Conservation (phyloP, 495 filamentous ascomycete genomes). For the Geoglossum glabrum region DNA sequence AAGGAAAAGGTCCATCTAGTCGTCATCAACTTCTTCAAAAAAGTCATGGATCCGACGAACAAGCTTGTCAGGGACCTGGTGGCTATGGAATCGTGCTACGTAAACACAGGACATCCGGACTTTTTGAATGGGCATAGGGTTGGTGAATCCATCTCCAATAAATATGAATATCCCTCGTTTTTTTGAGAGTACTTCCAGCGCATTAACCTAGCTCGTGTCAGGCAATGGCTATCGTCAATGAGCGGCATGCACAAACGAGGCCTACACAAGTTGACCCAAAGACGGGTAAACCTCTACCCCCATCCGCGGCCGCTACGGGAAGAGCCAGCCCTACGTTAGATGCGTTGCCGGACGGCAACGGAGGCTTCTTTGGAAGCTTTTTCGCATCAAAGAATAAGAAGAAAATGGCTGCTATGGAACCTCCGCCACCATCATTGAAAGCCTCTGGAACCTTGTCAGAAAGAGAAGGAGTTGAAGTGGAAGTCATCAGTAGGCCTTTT, state of each 20-base stretch:
- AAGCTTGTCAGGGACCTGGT: constrained; percentile 91
- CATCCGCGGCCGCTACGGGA: constrained; percentile 37
- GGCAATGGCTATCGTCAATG: constrained; percentile 96
- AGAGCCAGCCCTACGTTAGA: constrained; percentile 44
- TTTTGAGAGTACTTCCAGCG: background rate
- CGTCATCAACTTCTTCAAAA: constrained; percentile 95
- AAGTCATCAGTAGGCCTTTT: constrained; percentile 84
- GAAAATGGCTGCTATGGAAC: constrained; percentile 98
- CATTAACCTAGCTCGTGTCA: constrained; percentile 13
- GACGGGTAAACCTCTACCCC: constrained; percentile 82
- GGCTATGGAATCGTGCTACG: constrained; percentile 85
- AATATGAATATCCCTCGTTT: background rate
- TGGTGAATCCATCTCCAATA: constrained; percentile 15
- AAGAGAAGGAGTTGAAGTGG: constrained; percentile 83
- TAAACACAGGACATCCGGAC: constrained; percentile 97
- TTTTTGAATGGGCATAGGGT: constrained; percentile 88
- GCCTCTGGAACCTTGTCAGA: constrained; percentile 82
- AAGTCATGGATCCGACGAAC: constrained; percentile 89
- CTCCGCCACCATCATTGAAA: constrained; percentile 81
- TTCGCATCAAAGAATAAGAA: constrained; percentile 98
- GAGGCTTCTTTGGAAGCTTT: constrained; percentile 91
- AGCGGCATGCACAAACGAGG: constrained; percentile 56
- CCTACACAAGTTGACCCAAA: constrained; percentile 97
- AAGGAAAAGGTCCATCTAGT: constrained; percentile 95
- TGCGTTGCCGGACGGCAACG: constrained; percentile 30